Evolutionary conservation across 192 early-diverging fungal species (phyloP), one percentile per base, ranked within the genome.

Genomic region (Rhizoclosmatium globosum): DNA sequence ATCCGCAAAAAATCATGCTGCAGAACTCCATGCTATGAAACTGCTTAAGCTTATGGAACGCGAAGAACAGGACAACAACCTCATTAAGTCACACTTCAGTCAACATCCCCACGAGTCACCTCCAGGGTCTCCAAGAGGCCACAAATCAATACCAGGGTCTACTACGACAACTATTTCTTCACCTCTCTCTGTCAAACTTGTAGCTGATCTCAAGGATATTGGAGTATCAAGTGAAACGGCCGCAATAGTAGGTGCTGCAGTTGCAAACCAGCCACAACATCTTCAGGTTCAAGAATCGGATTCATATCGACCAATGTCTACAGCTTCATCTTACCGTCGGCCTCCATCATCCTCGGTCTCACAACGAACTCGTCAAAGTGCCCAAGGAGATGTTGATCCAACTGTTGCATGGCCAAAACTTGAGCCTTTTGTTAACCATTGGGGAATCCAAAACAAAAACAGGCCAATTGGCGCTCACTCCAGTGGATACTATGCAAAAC

Each of bases 401-500:
- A 77, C 75, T 2, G 53, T 57, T 42, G 75, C 62, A 15, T 68
- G 64, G 75, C 75, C 75, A 19, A 47, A 59, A 77, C 45, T 64
- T 21, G 64, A 77, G 44, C 19, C 75, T 13, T 65, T 68, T 31
- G 31, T 68, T 6, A 65, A 53, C 65, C 64, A 68, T 64, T 43
- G 53, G 43, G 44, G 38, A 6, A 11, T 44, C 9, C 75, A 68
- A 11, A 72, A 69, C 45, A 43, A 58, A 50, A 50, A 44, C n/a
- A 41, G 71, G 47, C 86, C 86, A 7, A 64, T 76, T 65, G 86
- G 86, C 9, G 86, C 86, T 11, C 82, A 85, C 47, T 82, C 80
- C 23, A 60, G 78, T 44, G 86, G 86, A 9, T 85, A 80, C 58
- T 87, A 87, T 50, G 47, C 86, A n/a, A 87, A 83, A 69, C 44